These are phyloP conservation scores for Phytophthora citricola DNA, from an alignment of 352 stramenopile genomes.

Conservation along the genomic window DNA sequence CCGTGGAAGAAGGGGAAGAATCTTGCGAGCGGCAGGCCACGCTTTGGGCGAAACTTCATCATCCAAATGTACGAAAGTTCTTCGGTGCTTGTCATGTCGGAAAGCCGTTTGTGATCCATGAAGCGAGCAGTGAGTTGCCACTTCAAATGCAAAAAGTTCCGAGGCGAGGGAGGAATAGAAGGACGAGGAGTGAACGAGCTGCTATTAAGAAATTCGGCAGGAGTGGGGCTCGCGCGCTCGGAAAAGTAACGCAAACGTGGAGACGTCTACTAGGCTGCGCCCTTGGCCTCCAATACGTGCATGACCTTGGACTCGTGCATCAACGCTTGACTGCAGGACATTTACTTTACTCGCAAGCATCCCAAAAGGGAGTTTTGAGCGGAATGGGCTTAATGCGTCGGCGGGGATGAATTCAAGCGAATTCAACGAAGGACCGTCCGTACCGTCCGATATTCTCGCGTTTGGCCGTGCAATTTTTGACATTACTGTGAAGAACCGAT, in stretches of 20 bases:
- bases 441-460: constrained; percentile 14
- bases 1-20: constrained; percentile 19
- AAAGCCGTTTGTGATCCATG: constrained; percentile 24
- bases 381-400: constrained; percentile 10
- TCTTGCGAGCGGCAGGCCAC: constrained; percentile 15
- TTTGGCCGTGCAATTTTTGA: constrained; percentile 20
- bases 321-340: constrained; percentile 7
- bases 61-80: constrained; percentile 36
- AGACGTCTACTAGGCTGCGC: constrained; percentile 13
- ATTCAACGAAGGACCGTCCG: background rate
- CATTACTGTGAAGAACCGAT: constrained; percentile 6
- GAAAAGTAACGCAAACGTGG: constrained; percentile 14
- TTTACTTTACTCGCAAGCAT: constrained; percentile 12
- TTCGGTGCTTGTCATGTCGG: constrained; percentile 40
- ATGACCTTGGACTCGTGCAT: constrained; percentile 22
- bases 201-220: constrained; percentile 4
- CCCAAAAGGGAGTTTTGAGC: constrained; percentile 23
- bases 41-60: constrained; percentile 28
- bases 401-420: background rate
- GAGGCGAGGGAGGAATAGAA: constrained; percentile 2
- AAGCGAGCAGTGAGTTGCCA: constrained; percentile 22
- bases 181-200: constrained; percentile 4
- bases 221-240: background rate
- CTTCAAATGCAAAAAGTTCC: constrained; percentile 2
- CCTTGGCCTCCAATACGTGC: constrained; percentile 21